A percentile compares a stretch with the other conserved stretches of the same genome.
These are phyloP conservation scores for Neurospora africana DNA, from an alignment of 495 filamentous ascomycete genomes.

Conservation along the genomic window DNA sequence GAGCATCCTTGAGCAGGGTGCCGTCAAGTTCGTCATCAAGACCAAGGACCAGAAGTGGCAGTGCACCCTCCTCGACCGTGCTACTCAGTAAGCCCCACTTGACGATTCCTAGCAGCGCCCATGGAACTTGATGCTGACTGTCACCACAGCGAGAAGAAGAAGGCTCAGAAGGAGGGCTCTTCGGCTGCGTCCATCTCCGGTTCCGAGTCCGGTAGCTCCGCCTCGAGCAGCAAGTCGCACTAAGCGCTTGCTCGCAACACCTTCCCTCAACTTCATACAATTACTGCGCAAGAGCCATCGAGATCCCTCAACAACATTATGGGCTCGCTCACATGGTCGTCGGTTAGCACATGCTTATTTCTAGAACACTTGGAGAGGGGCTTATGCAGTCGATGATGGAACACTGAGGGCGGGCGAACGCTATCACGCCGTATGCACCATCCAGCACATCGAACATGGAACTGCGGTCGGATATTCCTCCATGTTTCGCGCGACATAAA, in stretches of 20 bases:
- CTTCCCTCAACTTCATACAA: not conserved
- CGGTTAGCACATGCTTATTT: not conserved
- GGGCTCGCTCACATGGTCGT: not conserved
- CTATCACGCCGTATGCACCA: not conserved
- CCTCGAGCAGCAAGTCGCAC: conserved; percentile 16
- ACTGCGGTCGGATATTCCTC: not conserved
- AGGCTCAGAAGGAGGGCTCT: conserved; percentile 9
- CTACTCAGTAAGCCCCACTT: conserved; percentile 26
- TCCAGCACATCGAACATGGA: not conserved
- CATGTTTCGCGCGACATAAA: not conserved
- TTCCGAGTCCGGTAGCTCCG: conserved; percentile 18
- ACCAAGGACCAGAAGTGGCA: conserved; percentile 27
- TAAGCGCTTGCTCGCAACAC: conserved; percentile 5
- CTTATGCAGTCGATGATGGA: not conserved
- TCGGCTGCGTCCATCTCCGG: conserved; percentile 17
- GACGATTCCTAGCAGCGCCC: not conserved
- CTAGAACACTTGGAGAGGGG: not conserved
- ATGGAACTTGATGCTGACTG: not conserved
- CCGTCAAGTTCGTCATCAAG: conserved; percentile 34
- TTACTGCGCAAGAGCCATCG: not conserved
- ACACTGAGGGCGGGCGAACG: not conserved
- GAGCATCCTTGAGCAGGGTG: conserved; percentile 24
- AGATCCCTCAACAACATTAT: not conserved
- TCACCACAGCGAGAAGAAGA: conserved; percentile 26
- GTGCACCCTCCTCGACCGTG: conserved; percentile 32